Evolutionary conservation across 2,329 filamentous ascomycete genomes (phyloP), one percentile per base, ranked within the genome.

Genomic region (Periconia macrospinosa): DNA sequence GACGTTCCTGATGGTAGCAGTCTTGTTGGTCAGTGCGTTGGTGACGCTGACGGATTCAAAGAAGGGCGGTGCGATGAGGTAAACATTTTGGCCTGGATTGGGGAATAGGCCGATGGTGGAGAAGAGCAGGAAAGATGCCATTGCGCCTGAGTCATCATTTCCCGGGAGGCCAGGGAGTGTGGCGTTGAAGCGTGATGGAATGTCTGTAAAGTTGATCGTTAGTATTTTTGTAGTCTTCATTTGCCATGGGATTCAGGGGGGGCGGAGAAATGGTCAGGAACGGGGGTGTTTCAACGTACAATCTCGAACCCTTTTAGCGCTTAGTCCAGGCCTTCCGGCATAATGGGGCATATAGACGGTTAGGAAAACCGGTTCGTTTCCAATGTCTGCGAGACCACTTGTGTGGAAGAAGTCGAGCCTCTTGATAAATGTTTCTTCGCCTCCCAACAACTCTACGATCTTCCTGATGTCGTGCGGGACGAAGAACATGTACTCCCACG

Each of bases 401-500:
- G 76, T 74, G 52, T 79, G 77, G 37, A 79, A 73, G 60, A 73
- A 79, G 50, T 79, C 74, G 1, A 79, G 67, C 3, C 78, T 69
- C 11, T 60, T 55, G 8, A 79, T 61, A 43, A 79, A 79, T 0
- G 68, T 66, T 2, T 71, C 64, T 2, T 73, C 66, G 1, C 77
- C 77, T 27, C 76, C 78, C 3, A 79, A 66, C 1, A 70, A 63
- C 7, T 67, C 63, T 27, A 79, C 75, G 2, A 79, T 59, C 14
- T 67, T 64, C 0, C 69, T 63, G 49, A 75, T 68, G 48, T 79
- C 77, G 19, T 79, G 77, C 0, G 78, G 78, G 0, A 78, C 78
- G 53, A 76, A 79, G 59, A 90, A 91, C 15, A 83, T 84, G 65
- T 91, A 91, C 51, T 90, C 83, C 88, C 88, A 92, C 1, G 83